Base-by-base conservation (phyloP, 1,284 basidiomycete species). In the Sporisorium scitamineum region DNA sequence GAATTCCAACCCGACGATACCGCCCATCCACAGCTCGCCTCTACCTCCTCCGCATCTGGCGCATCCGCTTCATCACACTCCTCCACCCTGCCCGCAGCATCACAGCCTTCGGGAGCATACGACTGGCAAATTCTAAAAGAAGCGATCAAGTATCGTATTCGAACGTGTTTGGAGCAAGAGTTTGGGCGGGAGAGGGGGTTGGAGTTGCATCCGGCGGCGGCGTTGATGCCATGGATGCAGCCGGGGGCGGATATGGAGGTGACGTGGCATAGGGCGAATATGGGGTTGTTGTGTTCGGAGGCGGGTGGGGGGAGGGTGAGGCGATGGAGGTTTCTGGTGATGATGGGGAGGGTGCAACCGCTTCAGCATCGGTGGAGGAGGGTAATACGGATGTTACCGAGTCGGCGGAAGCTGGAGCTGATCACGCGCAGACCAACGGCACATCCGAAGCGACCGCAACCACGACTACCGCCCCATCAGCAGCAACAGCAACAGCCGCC, bases 71-170 rank as follows among this genome's bases (percentile, higher is more conserved):
- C n/a, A n/a, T n/a, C n/a, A n/a, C n/a, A n/a, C 22, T 60, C 63
- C 5, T 45, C 57, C 7, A 32, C 57, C 22, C 39, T 61, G 8
- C 3, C 58, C 31, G 6, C 34, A 16, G 27, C 57, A 8, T 1
- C 32, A 11, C 39, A 22, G 6, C 32, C 56, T 5, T n/a, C 29
- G 1, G 59, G 55, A 2, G 11, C 27, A 1, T 70, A 76, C 24
- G 69, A 76, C 52, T 76, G 73, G 73, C 39, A 47, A 13, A 13
- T 37, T 47, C 34, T 76, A n/a, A 71, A 72, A 34, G 73, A 76
- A 26, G 73, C 69, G 5, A 71, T 76, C 69, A 76, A 76, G 53
- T 61, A 58, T 37, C 51, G 57, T 0, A 76, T 76, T 24, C 18
- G 31, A 2, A 18, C 16, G 5, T 64, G 61, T 37, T 29, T 76